A percentile compares a stretch with the other conserved stretches of the same genome.
phyloP scores from a whole-genome alignment of 768 basidiomycete species.

The Rickenella mellea region DNA sequence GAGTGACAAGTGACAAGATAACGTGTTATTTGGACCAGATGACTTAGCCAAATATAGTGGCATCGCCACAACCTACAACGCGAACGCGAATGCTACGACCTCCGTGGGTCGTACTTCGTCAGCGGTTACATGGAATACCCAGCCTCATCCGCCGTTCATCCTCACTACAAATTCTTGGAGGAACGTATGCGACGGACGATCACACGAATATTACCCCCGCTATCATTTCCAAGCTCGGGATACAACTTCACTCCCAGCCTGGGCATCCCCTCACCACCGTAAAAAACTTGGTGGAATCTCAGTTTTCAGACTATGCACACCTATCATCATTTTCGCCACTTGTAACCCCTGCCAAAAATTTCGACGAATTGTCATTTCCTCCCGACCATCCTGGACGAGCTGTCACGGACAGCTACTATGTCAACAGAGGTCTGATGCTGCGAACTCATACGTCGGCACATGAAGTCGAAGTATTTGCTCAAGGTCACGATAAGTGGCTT shows the following conservation, averaged over 20 bases:
- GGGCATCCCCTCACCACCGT: constrained; percentile 84
- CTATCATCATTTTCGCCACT: constrained; percentile 77
- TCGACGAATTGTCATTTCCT: constrained; percentile 94
- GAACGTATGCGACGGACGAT: constrained; percentile 64
- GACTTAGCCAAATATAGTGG: too few species aligned
- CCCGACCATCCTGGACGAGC: constrained; percentile 88
- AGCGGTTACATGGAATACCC: too few species aligned
- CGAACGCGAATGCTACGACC: too few species aligned
- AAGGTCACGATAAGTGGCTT: constrained; percentile 75
- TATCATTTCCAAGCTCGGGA: constrained; percentile 72
- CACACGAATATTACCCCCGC: constrained; percentile 80
- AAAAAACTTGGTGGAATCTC: constrained; percentile 72
- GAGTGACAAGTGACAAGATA: too few species aligned
- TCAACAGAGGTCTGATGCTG: constrained; percentile 85
- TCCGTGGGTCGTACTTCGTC: too few species aligned
- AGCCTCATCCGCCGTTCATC: too few species aligned
- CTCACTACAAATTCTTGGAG: constrained; percentile 49
- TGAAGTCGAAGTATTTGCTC: constrained; percentile 83
- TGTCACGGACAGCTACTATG: constrained; percentile 89
- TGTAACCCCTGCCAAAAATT: constrained; percentile 86
- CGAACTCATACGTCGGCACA: constrained; percentile 98
- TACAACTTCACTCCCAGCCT: constrained; percentile 65
- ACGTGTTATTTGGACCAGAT: too few species aligned
- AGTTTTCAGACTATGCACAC: constrained; percentile 68
- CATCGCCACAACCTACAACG: too few species aligned